Conservation (phyloP, 352 stramenopile species). For the Pythium diclinum region DNA sequence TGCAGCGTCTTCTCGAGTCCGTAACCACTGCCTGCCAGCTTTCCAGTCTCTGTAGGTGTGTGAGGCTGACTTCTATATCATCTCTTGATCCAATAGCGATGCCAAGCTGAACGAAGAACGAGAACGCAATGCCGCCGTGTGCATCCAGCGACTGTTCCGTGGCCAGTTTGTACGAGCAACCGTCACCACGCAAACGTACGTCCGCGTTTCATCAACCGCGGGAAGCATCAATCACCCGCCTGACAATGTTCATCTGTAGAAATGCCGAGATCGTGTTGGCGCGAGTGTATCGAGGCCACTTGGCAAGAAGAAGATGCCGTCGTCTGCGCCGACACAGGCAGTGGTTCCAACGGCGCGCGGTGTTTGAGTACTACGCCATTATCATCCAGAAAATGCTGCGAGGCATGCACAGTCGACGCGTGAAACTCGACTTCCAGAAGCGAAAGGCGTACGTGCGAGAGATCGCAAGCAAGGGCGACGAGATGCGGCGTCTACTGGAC, state of each 20-base stretch:
- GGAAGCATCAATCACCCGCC: no score
- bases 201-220: background rate
- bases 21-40: background rate
- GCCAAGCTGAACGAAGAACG: constrained; percentile 36
- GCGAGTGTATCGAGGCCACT: constrained; percentile 56
- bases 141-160: constrained; percentile 64
- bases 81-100: constrained; percentile 32
- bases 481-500: constrained; percentile 42
- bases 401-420: constrained; percentile 42
- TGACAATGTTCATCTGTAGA: constrained; percentile 18
- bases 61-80: background rate
- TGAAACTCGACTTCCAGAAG: constrained; percentile 52
- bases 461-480: constrained; percentile 46
- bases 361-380: constrained; percentile 49
- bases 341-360: constrained; percentile 26
- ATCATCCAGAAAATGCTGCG: constrained; percentile 57
- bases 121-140: constrained; percentile 39
- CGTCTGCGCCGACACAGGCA: constrained; percentile 21
- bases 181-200: constrained; percentile 31
- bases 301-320: constrained; percentile 36
- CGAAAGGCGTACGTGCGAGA: constrained; percentile 56
- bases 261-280: constrained; percentile 51
- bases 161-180: constrained; percentile 48
- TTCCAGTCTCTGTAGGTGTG: background rate
- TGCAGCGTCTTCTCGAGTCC: constrained; percentile 54